Evolutionary conservation across 371 early-diverging fungal genomes (phyloP).

Genomic region (Mucor ambiguus): DNA sequence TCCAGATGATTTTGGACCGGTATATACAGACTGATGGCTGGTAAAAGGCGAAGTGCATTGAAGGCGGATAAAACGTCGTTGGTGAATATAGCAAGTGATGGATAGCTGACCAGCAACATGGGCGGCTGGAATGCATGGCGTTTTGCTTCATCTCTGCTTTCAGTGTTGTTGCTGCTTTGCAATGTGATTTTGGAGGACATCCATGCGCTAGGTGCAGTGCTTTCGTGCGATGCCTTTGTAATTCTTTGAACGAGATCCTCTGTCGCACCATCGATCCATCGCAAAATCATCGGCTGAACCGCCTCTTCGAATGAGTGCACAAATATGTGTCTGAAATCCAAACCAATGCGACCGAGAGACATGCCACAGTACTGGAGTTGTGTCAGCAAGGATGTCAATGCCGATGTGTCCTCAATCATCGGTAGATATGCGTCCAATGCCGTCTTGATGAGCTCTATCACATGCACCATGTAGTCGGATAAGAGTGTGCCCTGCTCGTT

Average conservation of each 20-base stretch:
- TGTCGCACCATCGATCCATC: slow-evolving; percentile 53
- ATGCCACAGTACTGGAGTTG: slow-evolving; percentile 86
- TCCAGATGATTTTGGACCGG: slow-evolving; percentile 35
- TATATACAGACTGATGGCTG: slow-evolving; percentile 43
- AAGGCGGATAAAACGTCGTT: slow-evolving; percentile 67
- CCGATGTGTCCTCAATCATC: slow-evolving; percentile 64
- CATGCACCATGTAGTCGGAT: slow-evolving; percentile 59
- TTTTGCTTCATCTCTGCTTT: slow-evolving; percentile 7
- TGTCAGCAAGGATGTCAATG: slow-evolving; percentile 66
- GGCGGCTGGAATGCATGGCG: slow-evolving; percentile 50
- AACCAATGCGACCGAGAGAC: slow-evolving; percentile 78
- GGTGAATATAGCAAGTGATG: slow-evolving; percentile 69
- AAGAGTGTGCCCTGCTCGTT: slow-evolving; percentile 49
- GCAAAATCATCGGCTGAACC: slow-evolving; percentile 56
- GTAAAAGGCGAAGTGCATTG: slow-evolving; percentile 70
- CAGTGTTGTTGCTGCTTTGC: not conserved
- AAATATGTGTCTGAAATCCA: slow-evolving; percentile 75
- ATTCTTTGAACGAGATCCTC: slow-evolving; percentile 45
- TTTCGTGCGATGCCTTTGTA: slow-evolving; percentile 33
- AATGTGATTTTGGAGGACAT: slow-evolving; percentile 35
- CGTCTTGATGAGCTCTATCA: slow-evolving; percentile 38
- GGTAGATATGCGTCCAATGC: slow-evolving; percentile 45
- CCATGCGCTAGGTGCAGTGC: slow-evolving; percentile 50
- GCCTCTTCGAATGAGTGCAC: slow-evolving; percentile 66
- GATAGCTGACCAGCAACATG: slow-evolving; percentile 65